Base-by-base conservation (phyloP, 2,329 filamentous ascomycete genomes). In the Orbilia quercus region DNA sequence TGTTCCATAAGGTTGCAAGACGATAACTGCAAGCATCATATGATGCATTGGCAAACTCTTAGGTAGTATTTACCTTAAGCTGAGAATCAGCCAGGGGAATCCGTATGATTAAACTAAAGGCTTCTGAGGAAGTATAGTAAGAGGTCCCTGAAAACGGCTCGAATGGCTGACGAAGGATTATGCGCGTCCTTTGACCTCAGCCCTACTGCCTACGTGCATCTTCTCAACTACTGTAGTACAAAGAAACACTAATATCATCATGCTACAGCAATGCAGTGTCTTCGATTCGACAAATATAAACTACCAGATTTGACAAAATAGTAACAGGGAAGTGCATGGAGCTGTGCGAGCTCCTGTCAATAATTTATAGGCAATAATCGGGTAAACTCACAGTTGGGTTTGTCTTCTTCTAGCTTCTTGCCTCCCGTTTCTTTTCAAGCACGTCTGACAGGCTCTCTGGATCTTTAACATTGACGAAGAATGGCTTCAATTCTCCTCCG, bases 11-110 rank as follows among this genome's bases (percentile, higher is more conserved):
- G 31, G 50, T 54, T 54, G 31, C 50, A 31, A 18, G 50, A 54
- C 9, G 50, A 20, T 48, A 38, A 31, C 28, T 9, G 60, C 57
- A 38, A 65, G 60, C 60, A 44, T 50, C 16, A 48, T n/a, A n/a
- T n/a, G n/a, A n/a, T 65, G 60, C 50, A 65, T 65, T 23, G 3
- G 42, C 22, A 48, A 20, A 50, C 4, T 65, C 40, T 65, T 48
- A 31, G 31, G 60, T 65, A 18, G 50, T 28, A 65, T 65, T 65
- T 44, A 22, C 38, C 22, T 44, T 53, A n/a, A 40, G 47, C 7
- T 12, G 3, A 12, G 12, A 22, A 36, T 42, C 34, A 42, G 22
- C 20, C 25, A 54, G 18, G 22, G 23, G 16, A 12, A 6, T 50
- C 38, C 60, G 48, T 40, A 65, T 57, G 59, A 47, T 25, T n/a